Percentiles rank a stretch among this genome's conserved stretches.
phyloP scores from a whole-genome alignment of 2,329 filamentous ascomycete species.

The Aspergillus sp. region DNA sequence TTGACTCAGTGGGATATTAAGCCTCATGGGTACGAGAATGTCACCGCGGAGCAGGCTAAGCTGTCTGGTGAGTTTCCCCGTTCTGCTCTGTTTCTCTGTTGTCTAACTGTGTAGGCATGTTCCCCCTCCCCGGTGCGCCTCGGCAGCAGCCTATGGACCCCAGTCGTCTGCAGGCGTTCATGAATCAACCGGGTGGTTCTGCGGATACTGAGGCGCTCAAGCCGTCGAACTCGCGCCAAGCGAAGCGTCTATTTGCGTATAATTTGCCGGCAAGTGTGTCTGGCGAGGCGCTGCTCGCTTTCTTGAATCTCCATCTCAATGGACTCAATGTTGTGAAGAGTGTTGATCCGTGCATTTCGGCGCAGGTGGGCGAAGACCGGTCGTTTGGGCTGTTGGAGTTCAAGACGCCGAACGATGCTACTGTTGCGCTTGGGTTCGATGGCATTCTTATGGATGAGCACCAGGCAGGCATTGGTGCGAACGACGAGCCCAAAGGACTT shows the following conservation, averaged over 20 bases:
- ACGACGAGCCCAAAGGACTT: constrained; percentile 49
- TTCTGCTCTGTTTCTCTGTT: not conserved
- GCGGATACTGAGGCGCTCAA: constrained; percentile 71
- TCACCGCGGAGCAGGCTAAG: constrained; percentile 97
- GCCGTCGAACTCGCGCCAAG: constrained; percentile 84
- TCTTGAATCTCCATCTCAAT: constrained; percentile 95
- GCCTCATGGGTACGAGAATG: constrained; percentile 93
- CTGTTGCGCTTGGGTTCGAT: constrained; percentile 80
- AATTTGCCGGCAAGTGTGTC: constrained; percentile 66
- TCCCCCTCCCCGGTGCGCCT: constrained; percentile 89
- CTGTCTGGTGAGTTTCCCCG: constrained; percentile 53
- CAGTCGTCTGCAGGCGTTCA: constrained; percentile 85
- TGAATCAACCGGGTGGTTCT: constrained; percentile 70
- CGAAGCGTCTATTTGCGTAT: constrained; percentile 81
- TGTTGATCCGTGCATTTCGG: constrained; percentile 73
- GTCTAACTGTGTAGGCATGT: constrained; percentile 58
- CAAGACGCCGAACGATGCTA: constrained; percentile 76
- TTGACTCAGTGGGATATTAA: constrained; percentile 99
- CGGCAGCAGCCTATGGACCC: constrained; percentile 94
- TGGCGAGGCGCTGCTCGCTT: constrained; percentile 66
- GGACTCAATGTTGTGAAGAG: constrained; percentile 85
- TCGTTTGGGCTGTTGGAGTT: constrained; percentile 87
- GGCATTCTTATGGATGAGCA: constrained; percentile 78
- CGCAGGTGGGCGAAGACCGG: constrained; percentile 69
- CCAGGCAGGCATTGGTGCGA: constrained; percentile 46